Base-by-base conservation (phyloP, 768 basidiomycete genomes). In the Porpolomopsis calyptriformis region DNA sequence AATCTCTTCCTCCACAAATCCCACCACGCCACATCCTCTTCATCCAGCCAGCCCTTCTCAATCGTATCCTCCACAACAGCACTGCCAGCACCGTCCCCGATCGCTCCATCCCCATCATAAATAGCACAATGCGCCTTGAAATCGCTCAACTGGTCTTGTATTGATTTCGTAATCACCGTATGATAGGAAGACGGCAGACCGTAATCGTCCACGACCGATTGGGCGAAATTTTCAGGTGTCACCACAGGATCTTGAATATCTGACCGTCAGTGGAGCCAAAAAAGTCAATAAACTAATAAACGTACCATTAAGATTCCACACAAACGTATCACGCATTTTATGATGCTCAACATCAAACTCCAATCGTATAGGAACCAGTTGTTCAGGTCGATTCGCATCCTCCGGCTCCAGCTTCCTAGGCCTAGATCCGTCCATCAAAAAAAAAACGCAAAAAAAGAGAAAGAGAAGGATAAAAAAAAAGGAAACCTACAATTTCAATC, bases 221-320 rank as follows among this genome's bases (percentile, higher is more conserved):
- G 82, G 5, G 93, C 94, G 53, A 98, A 96, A 33, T 78, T 63
- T 58, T 94, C 89, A 1, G 92, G 90, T 0, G 89, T 89, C 23
- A 97, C 79, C 40, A 91, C 67, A 1, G 88, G 82, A 63, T 98
- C 94, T 96, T 51, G 25, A 16, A 35, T 12, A 26, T 20, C 14
- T 27, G 19, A 19, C 8, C 4, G 26, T 23, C 18, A 20, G 20
- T 19, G 29, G 44, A 35, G 22, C 40, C 18, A 31, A 37, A 39
- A 38, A 40, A n/a, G 23, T n/a, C n/a, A n/a, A n/a, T n/a, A n/a
- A n/a, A n/a, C n/a, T n/a, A n/a, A n/a, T 19, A 38, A n/a, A 48
- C 78, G n/a, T 46, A 96, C 93, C 94, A 52, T 85, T 85, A 37
- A 93, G 64, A 57, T 99, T 96, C 96, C 94, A 99, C 37, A 96